A percentile compares a stretch with the other conserved stretches of the same genome.
These are phyloP conservation scores for Sugiyamaella smithiae DNA, from an alignment of 805 yeast species.

Conservation along the genomic window DNA sequence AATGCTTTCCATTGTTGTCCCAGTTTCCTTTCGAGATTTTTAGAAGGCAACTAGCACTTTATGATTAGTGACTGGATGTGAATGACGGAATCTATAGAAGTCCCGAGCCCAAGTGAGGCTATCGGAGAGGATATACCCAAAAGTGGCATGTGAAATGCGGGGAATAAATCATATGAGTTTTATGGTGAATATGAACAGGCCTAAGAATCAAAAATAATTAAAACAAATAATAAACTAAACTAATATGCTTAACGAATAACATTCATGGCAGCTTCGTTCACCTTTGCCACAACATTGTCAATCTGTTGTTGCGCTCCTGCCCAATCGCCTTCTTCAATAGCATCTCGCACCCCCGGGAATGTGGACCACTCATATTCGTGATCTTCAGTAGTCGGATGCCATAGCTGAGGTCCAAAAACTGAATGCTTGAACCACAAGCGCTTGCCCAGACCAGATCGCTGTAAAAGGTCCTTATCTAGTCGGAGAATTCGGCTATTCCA, in stretches of 20 bases:
- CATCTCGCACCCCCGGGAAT: conserved; percentile 77
- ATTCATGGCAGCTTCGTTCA: conserved; percentile 21
- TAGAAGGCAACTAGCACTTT: no score
- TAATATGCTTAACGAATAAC: no score
- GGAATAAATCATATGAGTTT: no score
- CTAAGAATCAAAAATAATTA: background rate
- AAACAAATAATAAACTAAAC: background rate
- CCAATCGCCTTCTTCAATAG: conserved; percentile 49
- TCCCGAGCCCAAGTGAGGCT: no score
- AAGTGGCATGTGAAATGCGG: no score
- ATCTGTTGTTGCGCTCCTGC: conserved; percentile 46
- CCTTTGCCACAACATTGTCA: conserved; percentile 15
- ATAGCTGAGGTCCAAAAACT: conserved; percentile 64
- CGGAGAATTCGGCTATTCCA: conserved; percentile 69
- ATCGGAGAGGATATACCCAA: no score
- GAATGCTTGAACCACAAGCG: conserved; percentile 68
- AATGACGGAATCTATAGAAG: no score
- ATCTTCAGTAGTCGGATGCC: conserved; percentile 47
- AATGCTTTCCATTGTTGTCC: background rate
- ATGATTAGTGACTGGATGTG: no score
- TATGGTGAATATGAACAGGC: no score
- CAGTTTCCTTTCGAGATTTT: no score
- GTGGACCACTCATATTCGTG: conserved; percentile 51
- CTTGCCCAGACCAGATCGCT: conserved; percentile 42
- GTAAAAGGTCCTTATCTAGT: conserved; percentile 53